Conservation (phyloP, 306 rosid species). For the Trifolium subterraneum region DNA sequence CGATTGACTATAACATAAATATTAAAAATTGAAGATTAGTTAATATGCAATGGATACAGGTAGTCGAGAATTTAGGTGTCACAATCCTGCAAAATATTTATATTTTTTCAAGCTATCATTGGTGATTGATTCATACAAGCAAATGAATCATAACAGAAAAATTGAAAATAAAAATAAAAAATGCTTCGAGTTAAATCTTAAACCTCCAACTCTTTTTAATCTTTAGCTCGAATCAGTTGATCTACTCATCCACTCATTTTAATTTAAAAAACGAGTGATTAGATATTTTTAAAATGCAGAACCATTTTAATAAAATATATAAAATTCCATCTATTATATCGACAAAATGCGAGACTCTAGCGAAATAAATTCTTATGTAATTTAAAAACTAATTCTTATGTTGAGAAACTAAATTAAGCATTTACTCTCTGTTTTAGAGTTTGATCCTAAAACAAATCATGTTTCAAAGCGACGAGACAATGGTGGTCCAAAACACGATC, state of each 20-base stretch:
- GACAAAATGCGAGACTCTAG: not conserved
- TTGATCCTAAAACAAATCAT: not conserved
- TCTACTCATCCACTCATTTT: too few species aligned
- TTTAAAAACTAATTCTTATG: not conserved
- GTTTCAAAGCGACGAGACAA: not conserved
- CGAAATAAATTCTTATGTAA: not conserved
- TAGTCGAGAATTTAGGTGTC: slow-evolving; percentile 51
- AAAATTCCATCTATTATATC: not conserved
- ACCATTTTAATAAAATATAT: not conserved
- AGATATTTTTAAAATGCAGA: too few species aligned
- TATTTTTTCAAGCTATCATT: slow-evolving; percentile 4
- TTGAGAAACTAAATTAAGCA: not conserved
- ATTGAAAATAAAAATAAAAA: not conserved
- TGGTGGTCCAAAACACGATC: not conserved
- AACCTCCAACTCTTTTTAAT: too few species aligned
- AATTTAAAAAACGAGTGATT: too few species aligned
- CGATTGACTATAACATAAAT: slow-evolving; percentile 49
- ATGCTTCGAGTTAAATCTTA: slow-evolving; percentile 10
- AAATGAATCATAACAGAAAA: slow-evolving; percentile 4
- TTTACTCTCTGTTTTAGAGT: too few species aligned
- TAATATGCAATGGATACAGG: slow-evolving; percentile 43
- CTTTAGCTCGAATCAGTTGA: too few species aligned
- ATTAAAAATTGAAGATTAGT: slow-evolving; percentile 34
- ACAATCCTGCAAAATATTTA: slow-evolving; percentile 39
- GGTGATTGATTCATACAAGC: slow-evolving; percentile 26